Evolutionary conservation across 768 basidiomycete species (phyloP), one percentile per base, ranked within the genome.

Genomic region (Agaricus blazei): DNA sequence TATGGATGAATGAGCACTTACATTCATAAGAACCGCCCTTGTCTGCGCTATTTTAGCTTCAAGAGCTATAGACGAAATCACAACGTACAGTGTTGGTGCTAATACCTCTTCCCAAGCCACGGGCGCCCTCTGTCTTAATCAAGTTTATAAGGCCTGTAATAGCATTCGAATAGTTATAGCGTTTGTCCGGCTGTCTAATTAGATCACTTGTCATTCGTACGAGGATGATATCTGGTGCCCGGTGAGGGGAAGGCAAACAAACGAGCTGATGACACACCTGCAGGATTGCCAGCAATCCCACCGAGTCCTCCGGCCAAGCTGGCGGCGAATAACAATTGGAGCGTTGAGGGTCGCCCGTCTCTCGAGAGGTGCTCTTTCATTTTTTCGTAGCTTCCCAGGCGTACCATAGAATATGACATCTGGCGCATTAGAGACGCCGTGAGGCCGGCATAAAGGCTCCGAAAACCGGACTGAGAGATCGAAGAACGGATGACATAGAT

Each of bases 161-260:
- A n/a, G 83, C 90, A 66, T 94, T 91, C 23, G 78, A 74, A 68
- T 96, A 96, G 45, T 83, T 79, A 63, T 88, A 91, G 53, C 84
- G 77, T 61, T 85, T 78, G 57, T 87, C 85, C 26, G 84, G 81
- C 15, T 88, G 84, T 60, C 88, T 82, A 28, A 86, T 75, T 6
- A 82, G 78, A 67, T 96, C 93, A 61, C 88, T 93, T 26, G 91
- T 92, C 93, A 96, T 96, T 52, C 93, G 76, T 12, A 91, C 85
- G 42, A 92, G 72, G 6, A 90, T 62, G 52, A 91, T 84, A 66
- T 91, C 89, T 81, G 58, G 51, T 43, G 11, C 7, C 15, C 36
- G 37, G 57, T 28, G 12, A 59, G 36, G 44, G 26, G 44, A 31
- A 41, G 44, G 9, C 19, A 40, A 24, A 47, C 41, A 11, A 51